A percentile compares a stretch with the other conserved stretches of the same genome.
Conservation (phyloP, 139 green algal species). For the Coelastrella sp. region DNA sequence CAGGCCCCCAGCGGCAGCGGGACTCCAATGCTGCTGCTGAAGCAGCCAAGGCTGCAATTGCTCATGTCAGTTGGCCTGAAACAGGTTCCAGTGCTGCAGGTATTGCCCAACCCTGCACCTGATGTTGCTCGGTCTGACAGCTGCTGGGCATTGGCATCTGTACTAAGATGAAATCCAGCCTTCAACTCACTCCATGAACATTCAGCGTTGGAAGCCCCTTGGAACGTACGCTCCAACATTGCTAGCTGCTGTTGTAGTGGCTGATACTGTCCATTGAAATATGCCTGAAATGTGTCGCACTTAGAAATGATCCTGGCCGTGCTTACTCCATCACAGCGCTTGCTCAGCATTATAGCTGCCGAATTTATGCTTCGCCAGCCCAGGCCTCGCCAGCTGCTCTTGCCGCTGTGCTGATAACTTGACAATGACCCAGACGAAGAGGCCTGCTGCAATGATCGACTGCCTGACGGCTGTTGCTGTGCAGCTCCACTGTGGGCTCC, state of each 20-base stretch:
- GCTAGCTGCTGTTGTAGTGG: conserved; percentile 3
- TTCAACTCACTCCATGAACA: not conserved
- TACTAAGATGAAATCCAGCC: not conserved
- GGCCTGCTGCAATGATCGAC: not conserved
- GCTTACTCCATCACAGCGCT: not conserved
- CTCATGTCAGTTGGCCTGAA: no score
- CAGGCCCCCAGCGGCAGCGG: no score
- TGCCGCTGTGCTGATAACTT: not conserved
- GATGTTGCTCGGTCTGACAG: not conserved
- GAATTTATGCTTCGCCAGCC: not conserved
- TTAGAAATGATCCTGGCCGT: not conserved
- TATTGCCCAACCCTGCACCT: no score
- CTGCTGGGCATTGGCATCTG: not conserved
- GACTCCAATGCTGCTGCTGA: no score
- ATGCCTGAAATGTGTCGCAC: conserved; percentile 20
- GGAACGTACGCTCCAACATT: not conserved
- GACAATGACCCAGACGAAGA: not conserved
- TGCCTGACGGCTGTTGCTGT: not conserved
- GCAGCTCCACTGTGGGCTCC: not conserved
- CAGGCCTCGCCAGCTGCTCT: not conserved
- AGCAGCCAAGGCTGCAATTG: no score
- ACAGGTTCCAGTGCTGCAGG: no score
- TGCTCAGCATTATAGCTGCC: not conserved
- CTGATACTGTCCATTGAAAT: not conserved
- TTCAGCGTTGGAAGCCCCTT: not conserved